Evolutionary conservation across 2,329 filamentous ascomycete species (phyloP), one percentile per base, ranked within the genome.

Genomic region (Colletotrichum sojae): DNA sequence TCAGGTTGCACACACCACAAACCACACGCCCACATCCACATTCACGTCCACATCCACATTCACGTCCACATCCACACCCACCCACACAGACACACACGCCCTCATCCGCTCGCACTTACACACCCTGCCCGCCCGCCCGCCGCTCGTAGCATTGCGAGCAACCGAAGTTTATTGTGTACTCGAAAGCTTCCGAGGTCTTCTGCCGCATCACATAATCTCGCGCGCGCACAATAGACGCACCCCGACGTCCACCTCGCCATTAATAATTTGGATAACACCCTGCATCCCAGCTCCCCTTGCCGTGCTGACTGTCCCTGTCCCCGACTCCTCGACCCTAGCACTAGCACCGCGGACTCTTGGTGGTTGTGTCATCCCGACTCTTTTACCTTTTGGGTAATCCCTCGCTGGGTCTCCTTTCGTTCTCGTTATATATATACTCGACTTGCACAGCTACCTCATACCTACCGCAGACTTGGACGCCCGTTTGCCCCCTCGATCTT

Each of bases 201-300:
- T 53, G 15, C 54, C 58, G 57, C 67, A 63, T 70, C 66, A 70
- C 62, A 59, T 65, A 65, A 65, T 65, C 62, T 70, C 67, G 46
- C 57, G 57, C 67, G 63, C 67, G 46, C 67, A 66, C 66, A 69
- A 54, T 66, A 66, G 57, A 70, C 67, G 63, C 63, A 70, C 67
- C 63, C 64, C 67, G 64, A 51, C 53, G 57, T 54, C 63, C 52
- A 51, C 39, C 52, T 68, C 56, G 67, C 67, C 67, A 70, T 70
- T 68, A 70, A 67, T 70, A 68, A 70, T 68, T 68, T 52, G 62
- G 45, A n/a, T 55, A 55, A 69, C 66, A 53, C 62, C 62, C 62
- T 66, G 27, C 48, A 67, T 48, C 67, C 67, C 46, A 45, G 67
- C 31, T 68, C 40, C 57, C 18, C 39, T 53, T 57, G 52, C 64